These are phyloP conservation scores for Eucalyptus sp. DNA, from an alignment of 345 rosid species.

Conservation along the genomic window DNA sequence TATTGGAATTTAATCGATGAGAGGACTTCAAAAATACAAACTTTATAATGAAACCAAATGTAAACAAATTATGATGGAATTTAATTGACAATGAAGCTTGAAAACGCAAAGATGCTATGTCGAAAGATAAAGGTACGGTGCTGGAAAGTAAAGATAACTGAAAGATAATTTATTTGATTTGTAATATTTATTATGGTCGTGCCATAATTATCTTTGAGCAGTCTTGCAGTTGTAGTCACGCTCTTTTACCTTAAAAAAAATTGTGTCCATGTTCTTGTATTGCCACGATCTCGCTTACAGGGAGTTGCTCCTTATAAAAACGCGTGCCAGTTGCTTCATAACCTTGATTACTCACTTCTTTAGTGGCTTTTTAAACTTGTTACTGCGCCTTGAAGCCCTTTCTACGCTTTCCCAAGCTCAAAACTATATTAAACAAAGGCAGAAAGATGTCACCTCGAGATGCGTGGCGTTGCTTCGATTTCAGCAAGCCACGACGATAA, in stretches of 20 bases:
- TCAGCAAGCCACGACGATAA: background rate
- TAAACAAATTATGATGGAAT: no score
- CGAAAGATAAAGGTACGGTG: fast-evolving
- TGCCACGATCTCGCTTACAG: background rate
- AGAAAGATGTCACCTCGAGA: background rate
- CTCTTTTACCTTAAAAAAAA: no score
- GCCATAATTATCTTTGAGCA: background rate
- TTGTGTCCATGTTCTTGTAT: background rate
- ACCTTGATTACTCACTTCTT: no score
- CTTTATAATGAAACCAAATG: no score
- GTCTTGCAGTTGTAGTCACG: no score
- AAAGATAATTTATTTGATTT: background rate
- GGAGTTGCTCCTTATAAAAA: no score
- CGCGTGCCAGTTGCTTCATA: no score
- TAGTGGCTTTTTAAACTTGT: background rate
- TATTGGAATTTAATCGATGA: background rate
- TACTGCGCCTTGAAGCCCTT: background rate
- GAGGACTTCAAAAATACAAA: fast-evolving
- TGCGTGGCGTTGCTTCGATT: background rate
- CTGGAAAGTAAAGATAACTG: fast-evolving
- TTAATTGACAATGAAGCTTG: no score
- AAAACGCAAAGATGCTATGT: fast-evolving
- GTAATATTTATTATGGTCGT: background rate
- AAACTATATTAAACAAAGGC: background rate
- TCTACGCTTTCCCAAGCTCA: background rate